Evolutionary conservation across 179 eudicot species (phyloP).

Genomic region (Pouteria campechiana): DNA sequence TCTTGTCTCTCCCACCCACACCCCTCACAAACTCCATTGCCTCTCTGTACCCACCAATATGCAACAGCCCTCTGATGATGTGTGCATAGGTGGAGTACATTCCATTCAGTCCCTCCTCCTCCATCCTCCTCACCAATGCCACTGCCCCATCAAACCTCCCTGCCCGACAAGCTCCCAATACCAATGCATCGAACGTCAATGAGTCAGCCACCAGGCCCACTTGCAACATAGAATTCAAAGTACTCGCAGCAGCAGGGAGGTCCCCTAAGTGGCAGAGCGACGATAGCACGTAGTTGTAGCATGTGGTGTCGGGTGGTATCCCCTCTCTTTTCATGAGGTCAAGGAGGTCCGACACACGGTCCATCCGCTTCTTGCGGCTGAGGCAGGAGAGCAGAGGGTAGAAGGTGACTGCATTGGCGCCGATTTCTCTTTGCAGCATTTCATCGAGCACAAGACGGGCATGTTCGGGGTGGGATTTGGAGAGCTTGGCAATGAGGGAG

Average conservation of each 20-base stretch:
- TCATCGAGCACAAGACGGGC: slow-evolving; percentile 33
- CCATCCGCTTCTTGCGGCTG: slow-evolving; percentile 13
- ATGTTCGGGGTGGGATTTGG: slow-evolving; percentile 11
- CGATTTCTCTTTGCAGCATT: slow-evolving; percentile 13
- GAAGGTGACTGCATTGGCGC: slow-evolving; percentile 26
- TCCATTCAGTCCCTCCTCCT: slow-evolving; percentile 25
- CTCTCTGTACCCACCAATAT: slow-evolving; percentile 25
- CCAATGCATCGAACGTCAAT: slow-evolving; percentile 57
- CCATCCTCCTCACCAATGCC: slow-evolving; percentile 29
- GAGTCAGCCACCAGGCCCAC: slow-evolving; percentile 35
- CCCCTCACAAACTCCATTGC: slow-evolving; percentile 48
- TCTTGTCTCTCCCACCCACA: slow-evolving; percentile 27
- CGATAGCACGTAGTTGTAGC: slow-evolving; percentile 31
- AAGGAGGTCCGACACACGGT: slow-evolving; percentile 28
- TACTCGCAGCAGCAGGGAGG: slow-evolving; percentile 12
- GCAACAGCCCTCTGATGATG: slow-evolving; percentile 27
- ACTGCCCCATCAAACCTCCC: slow-evolving; percentile 49
- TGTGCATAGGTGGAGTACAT: slow-evolving; percentile 31
- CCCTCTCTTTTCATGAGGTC: slow-evolving; percentile 21
- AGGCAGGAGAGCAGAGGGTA: slow-evolving; percentile 40
- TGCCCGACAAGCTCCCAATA: slow-evolving; percentile 52
- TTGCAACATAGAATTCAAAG: slow-evolving; percentile 22
- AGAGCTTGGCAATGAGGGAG: slow-evolving; percentile 22
- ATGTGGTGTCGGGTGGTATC: slow-evolving; percentile 22
- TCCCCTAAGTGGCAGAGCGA: slow-evolving; percentile 28